Percentiles rank a stretch among this genome's conserved stretches.
phyloP scores from a whole-genome alignment of 1,284 basidiomycete species.

The Meira miltonrushii region DNA sequence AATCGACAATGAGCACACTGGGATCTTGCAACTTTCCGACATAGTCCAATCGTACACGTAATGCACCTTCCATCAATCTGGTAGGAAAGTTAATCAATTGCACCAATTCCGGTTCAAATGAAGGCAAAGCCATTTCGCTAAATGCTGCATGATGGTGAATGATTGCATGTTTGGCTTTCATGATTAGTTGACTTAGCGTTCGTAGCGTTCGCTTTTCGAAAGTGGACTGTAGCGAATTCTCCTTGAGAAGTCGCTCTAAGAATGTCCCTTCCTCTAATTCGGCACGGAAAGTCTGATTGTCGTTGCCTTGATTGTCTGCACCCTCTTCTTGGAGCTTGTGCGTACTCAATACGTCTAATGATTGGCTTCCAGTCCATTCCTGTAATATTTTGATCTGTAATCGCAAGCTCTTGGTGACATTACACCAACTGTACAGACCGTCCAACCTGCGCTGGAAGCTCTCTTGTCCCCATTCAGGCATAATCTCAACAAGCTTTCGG shows the following conservation, averaged over 20 bases:
- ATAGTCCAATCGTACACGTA: constrained; percentile 84
- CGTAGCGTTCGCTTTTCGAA: constrained; percentile 90
- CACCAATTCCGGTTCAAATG: constrained; percentile 86
- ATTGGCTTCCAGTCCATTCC: constrained; percentile 46
- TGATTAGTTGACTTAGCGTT: constrained; percentile 78
- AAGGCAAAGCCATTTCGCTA: constrained; percentile 79
- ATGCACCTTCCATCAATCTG: constrained; percentile 81
- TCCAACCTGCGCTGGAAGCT: constrained; percentile 40
- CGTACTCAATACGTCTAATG: constrained; percentile 30
- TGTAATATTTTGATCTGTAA: constrained; percentile 43
- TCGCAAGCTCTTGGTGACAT: constrained; percentile 33
- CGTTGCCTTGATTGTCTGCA: background rate
- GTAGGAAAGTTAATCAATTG: constrained; percentile 92
- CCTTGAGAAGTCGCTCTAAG: constrained; percentile 89
- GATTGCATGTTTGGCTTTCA: constrained; percentile 79
- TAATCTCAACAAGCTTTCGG: constrained; percentile 34
- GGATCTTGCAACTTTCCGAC: constrained; percentile 79
- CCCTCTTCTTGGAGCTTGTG: background rate
- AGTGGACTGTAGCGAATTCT: constrained; percentile 85
- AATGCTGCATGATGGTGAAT: constrained; percentile 71
- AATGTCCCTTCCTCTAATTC: constrained; percentile 57
- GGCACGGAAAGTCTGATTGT: constrained; percentile 5
- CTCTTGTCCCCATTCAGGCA: constrained; percentile 39
- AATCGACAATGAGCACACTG: constrained; percentile 78
- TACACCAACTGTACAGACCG: constrained; percentile 49